A percentile compares a stretch with the other conserved stretches of the same genome.
Evolutionary conservation across 1,284 basidiomycete genomes (phyloP).

Genomic region (Ceraceosorus guamensis): DNA sequence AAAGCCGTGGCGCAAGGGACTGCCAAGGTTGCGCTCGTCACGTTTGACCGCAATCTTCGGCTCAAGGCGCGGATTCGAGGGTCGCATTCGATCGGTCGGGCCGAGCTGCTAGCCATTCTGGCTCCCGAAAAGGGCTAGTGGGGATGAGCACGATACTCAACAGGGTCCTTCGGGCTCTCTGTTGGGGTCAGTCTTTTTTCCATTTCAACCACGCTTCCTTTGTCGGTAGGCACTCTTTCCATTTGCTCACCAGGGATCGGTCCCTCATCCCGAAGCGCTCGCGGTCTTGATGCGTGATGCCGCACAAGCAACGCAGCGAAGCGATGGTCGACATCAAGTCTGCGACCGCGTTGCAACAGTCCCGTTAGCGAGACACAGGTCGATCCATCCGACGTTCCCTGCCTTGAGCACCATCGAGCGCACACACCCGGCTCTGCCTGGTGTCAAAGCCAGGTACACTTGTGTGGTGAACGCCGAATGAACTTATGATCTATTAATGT

Average conservation of each 20-base stretch:
- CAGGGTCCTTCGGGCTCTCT: not conserved
- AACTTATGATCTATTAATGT: too few relatives aligned
- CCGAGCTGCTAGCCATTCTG: slow-evolving; percentile 46
- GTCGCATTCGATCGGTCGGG: slow-evolving; percentile 59
- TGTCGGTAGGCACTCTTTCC: not conserved
- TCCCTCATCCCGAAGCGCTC: not conserved
- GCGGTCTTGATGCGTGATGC: not conserved
- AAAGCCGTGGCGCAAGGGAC: slow-evolving; percentile 51
- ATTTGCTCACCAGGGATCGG: not conserved
- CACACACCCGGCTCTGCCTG: too few relatives aligned
- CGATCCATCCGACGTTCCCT: too few relatives aligned
- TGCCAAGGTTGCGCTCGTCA: slow-evolving; percentile 78
- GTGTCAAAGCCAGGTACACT: too few relatives aligned
- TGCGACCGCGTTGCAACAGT: too few relatives aligned
- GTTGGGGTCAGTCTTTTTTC: not conserved
- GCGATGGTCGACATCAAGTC: too few relatives aligned
- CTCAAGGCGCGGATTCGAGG: slow-evolving; percentile 60
- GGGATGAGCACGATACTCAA: not conserved
- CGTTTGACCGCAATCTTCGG: slow-evolving; percentile 72
- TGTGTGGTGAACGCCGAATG: too few relatives aligned
- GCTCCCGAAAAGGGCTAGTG: not conserved
- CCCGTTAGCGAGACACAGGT: too few relatives aligned
- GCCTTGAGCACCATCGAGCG: too few relatives aligned
- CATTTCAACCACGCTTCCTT: not conserved
- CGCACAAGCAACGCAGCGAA: not conserved